Evolutionary conservation across 73 alveolate species (phyloP).

Genomic region (Paramecium octaurelia): DNA sequence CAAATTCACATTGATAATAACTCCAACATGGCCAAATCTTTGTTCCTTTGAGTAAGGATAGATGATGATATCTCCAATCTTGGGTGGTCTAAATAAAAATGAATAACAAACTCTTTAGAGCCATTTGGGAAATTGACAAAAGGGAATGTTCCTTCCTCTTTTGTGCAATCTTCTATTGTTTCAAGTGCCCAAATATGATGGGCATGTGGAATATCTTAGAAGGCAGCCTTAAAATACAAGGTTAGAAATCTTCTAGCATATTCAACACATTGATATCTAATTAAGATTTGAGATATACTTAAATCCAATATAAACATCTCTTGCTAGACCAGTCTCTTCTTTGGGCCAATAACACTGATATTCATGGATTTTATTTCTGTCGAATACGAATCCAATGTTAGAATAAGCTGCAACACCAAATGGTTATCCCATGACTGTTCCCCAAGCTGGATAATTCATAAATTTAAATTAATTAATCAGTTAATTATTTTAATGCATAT

Average conservation of each 20-base stretch:
- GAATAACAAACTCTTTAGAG: not conserved
- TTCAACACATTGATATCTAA: slow-evolving; percentile 34
- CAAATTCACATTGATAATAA: not conserved
- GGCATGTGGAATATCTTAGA: slow-evolving; percentile 28
- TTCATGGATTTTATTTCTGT: not conserved
- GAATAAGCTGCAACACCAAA: slow-evolving; percentile 25
- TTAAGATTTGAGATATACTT: not conserved
- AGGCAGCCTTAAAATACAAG: not conserved
- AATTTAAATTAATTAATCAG: not conserved
- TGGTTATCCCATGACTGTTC: slow-evolving; percentile 30
- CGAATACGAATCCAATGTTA: not conserved
- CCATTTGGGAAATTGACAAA: slow-evolving; percentile 13
- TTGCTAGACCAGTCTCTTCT: slow-evolving; percentile 33
- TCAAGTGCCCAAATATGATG: slow-evolving; percentile 34
- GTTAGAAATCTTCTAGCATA: slow-evolving; percentile 30
- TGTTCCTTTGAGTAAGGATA: slow-evolving; percentile 18
- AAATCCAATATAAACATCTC: slow-evolving; percentile 47
- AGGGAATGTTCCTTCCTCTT: slow-evolving; percentile 34
- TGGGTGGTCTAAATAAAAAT: not conserved
- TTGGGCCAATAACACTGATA: not conserved
- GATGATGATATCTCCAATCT: not conserved
- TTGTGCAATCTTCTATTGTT: not conserved
- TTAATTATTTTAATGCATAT: not conserved
- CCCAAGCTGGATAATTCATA: slow-evolving; percentile 42
- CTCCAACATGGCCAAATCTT: slow-evolving; percentile 45